A percentile compares a stretch with the other conserved stretches of the same genome.
Conservation (phyloP, 768 basidiomycete genomes). For the Tricholoma bakamatsutake region DNA sequence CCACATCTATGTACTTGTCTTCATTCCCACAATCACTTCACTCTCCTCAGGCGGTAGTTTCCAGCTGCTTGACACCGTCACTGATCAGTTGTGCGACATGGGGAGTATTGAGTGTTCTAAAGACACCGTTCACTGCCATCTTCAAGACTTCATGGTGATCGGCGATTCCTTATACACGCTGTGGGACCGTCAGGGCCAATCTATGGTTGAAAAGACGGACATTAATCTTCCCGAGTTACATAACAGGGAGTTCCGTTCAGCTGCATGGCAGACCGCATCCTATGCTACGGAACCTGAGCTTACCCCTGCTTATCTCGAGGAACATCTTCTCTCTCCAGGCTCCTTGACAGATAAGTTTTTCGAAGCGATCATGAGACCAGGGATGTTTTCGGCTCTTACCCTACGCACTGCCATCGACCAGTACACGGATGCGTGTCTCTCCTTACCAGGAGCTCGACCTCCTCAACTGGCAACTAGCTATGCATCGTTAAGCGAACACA, state of each 20-base stretch:
- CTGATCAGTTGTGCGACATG: slow-evolving; percentile 55
- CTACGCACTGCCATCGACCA: slow-evolving; percentile 78
- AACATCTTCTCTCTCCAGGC: slow-evolving; percentile 63
- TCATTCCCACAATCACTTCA: slow-evolving; percentile 63
- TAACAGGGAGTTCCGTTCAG: slow-evolving; percentile 20
- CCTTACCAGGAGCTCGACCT: slow-evolving; percentile 52
- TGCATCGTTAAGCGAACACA: slow-evolving; percentile 63
- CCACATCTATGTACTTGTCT: slow-evolving; percentile 59
- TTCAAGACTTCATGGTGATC: slow-evolving; percentile 73
- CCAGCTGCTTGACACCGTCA: slow-evolving; percentile 51
- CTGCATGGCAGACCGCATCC: slow-evolving; percentile 48
- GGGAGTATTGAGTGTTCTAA: slow-evolving; percentile 55
- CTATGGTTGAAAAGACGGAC: slow-evolving; percentile 55
- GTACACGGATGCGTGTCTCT: slow-evolving; percentile 69
- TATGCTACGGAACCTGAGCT: slow-evolving; percentile 71
- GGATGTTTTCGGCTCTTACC: slow-evolving; percentile 79
- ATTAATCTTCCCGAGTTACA: slow-evolving; percentile 36
- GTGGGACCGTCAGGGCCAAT: slow-evolving; percentile 79
- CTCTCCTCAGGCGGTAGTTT: slow-evolving; percentile 75
- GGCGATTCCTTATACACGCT: slow-evolving; percentile 54
- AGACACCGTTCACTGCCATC: slow-evolving; percentile 58
- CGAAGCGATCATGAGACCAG: slow-evolving; percentile 78
- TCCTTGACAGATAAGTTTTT: slow-evolving; percentile 78
- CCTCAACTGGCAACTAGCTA: slow-evolving; percentile 59
- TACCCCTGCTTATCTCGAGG: slow-evolving; percentile 85